phyloP scores from a whole-genome alignment of 2,329 filamentous ascomycete genomes.

The Alternaria solani region DNA sequence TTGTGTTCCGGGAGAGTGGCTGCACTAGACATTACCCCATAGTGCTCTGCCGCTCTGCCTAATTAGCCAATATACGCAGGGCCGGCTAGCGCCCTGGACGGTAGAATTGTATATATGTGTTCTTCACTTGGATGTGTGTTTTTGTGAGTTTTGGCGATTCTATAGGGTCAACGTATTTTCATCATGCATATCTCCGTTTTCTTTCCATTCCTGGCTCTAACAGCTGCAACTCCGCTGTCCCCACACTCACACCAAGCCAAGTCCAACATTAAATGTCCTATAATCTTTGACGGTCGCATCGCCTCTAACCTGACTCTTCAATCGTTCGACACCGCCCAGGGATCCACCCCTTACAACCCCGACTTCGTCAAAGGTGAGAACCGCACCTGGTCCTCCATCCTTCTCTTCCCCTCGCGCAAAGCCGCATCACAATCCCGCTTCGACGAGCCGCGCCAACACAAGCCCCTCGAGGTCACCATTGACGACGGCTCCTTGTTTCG shows the following conservation, averaged over 20 bases:
- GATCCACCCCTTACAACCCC: slow-evolving; percentile 19
- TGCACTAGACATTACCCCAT: neutral
- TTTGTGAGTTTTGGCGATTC: neutral
- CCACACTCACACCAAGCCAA: neutral
- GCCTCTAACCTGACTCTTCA: slow-evolving; percentile 26
- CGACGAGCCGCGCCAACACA: slow-evolving; percentile 19
- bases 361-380: slow-evolving; percentile 39
- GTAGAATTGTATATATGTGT: neutral
- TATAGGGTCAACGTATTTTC: neutral
- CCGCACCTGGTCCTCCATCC: slow-evolving; percentile 34
- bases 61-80: neutral
- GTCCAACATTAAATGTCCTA: slow-evolving; percentile 30
- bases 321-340: slow-evolving; percentile 27
- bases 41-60: neutral
- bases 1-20: neutral
- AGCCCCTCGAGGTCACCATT: slow-evolving; percentile 37
- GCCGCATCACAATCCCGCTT: slow-evolving; percentile 26
- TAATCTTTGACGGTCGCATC: slow-evolving; percentile 43
- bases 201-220: neutral
- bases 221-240: neutral
- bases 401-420: slow-evolving; percentile 29
- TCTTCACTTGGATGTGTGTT: neutral
- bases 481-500: slow-evolving; percentile 34
- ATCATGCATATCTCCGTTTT: neutral
- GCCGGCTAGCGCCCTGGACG: neutral